Evolutionary conservation across 768 basidiomycete species (phyloP).

Genomic region (Hebeloma cylindrosporum): DNA sequence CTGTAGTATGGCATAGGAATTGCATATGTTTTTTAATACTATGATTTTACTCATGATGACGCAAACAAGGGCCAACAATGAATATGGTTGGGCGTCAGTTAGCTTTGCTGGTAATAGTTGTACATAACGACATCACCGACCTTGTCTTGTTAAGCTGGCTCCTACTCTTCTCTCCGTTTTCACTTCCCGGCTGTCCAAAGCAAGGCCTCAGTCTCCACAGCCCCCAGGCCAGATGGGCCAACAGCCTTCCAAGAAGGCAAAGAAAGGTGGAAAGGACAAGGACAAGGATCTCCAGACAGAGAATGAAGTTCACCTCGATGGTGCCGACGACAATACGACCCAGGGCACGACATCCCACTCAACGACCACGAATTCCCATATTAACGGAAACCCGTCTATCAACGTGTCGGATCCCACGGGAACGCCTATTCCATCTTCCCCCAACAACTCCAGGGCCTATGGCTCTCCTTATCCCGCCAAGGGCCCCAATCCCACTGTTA

Average conservation of each 20-base stretch:
- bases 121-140: constrained; percentile 12
- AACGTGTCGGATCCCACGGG: constrained; percentile 46
- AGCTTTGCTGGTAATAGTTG: constrained; percentile 12
- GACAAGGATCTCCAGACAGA: constrained; percentile 50
- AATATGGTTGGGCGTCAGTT: constrained; percentile 10
- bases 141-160: constrained; percentile 59
- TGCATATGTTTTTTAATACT: constrained; percentile 23
- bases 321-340: constrained; percentile 35
- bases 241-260: constrained; percentile 80
- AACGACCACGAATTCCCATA: constrained; percentile 32
- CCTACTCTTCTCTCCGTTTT: constrained; percentile 78
- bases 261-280: constrained; percentile 70
- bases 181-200: constrained; percentile 68
- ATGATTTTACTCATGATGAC: constrained; percentile 18
- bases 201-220: constrained; percentile 71
- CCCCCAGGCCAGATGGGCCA: constrained; percentile 73
- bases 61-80: constrained; percentile 40
- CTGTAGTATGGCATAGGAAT: constrained; percentile 28
- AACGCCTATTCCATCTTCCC: constrained; percentile 26
- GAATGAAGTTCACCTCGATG: constrained; percentile 43
- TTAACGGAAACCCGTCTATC: constrained; percentile 46
- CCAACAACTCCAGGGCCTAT: constrained; percentile 25
- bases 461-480: constrained; percentile 40
- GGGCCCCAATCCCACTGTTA: constrained; percentile 22
- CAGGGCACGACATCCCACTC: constrained; percentile 41